Base-by-base conservation (phyloP, 1,139 yeast species). In the Taphrina communis region DNA sequence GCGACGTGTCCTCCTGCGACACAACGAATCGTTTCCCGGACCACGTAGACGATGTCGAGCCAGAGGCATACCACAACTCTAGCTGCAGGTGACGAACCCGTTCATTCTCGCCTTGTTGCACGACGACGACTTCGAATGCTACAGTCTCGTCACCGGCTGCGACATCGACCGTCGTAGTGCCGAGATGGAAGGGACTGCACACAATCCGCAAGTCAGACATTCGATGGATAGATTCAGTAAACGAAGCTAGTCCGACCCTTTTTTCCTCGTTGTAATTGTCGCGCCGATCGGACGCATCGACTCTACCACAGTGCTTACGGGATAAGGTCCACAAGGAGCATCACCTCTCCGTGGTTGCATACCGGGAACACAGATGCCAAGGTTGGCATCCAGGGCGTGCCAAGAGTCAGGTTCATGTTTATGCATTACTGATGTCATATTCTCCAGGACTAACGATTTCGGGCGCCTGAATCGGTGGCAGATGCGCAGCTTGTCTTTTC, bases 161-260 rank as follows among this genome's bases (percentile, higher is more conserved):
- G 58, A 11, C 17, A 12, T 35, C 6, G 21, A 35, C 21, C 2
- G 35, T 42, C 41, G 58, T 36, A 9, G 42, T 53, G 58, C 58
- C 58, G n/a, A 35, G 58, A 9, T 53, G 58, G 35, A 38, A 38
- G 1, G 58, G 58, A 53, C 58, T 53, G 9, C 58, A 53, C 6
- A 21, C 42, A 19, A 53, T 11, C 35, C n/a, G 58, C 7, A 53
- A 6, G 12, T 2, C 44, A 9, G 36, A 41, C 53, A 50, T 50
- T 4, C 31, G 31, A 25, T 25, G 31, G 31, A 25, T 25, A 25
- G 31, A 2, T 4, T 4, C 31, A 4, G 31, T 2, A 25, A 25
- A 25, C 31, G 4, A 25, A 25, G 31, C 1, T 25, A 25, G 4
- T 25, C 4, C 31, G 1, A 25, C 1, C 4, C 31, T 25, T 25